A percentile compares a stretch with the other conserved stretches of the same genome.
These are phyloP conservation scores for Boletus rubroflammeus DNA, from an alignment of 768 basidiomycete species.

Conservation along the genomic window DNA sequence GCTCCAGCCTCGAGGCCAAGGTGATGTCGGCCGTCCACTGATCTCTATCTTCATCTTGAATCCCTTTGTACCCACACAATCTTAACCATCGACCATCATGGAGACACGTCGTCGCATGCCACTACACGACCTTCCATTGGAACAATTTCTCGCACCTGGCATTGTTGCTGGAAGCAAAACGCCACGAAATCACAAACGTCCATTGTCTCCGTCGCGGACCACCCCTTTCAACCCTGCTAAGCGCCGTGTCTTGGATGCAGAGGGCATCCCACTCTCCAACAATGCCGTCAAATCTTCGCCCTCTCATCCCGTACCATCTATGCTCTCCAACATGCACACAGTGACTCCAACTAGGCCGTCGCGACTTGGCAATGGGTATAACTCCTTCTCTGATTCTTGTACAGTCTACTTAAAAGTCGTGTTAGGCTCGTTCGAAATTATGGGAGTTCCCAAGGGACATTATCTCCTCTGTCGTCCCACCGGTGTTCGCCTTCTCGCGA, in stretches of 20 bases:
- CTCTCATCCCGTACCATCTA: conserved; percentile 30
- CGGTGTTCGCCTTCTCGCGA: conserved; percentile 13
- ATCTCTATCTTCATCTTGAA: conserved; percentile 18
- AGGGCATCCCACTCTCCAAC: conserved; percentile 42
- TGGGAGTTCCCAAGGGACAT: conserved; percentile 4
- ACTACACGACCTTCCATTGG: conserved; percentile 58
- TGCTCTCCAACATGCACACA: conserved; percentile 14
- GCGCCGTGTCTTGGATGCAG: conserved; percentile 58
- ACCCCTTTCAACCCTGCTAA: conserved; percentile 59
- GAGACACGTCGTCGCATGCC: conserved; percentile 41
- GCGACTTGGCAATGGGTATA: conserved; percentile 29
- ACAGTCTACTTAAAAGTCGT: conserved; percentile 36
- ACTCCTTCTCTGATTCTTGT: conserved; percentile 23
- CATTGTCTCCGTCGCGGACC: conserved; percentile 53
- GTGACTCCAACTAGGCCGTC: conserved; percentile 35
- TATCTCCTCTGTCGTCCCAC: conserved; percentile 11
- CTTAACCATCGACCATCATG: conserved; percentile 14
- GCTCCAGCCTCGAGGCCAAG: conserved; percentile 16
- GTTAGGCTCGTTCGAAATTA: conserved; percentile 13
- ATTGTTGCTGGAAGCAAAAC: conserved; percentile 17
- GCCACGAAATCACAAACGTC: conserved; percentile 50
- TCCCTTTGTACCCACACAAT: neutral
- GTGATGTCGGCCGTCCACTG: conserved; percentile 27
- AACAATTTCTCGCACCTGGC: conserved; percentile 44
- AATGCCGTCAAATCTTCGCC: conserved; percentile 16